Evolutionary conservation across 805 yeast genomes (phyloP).

Genomic region (Kuraishia capsulata): DNA sequence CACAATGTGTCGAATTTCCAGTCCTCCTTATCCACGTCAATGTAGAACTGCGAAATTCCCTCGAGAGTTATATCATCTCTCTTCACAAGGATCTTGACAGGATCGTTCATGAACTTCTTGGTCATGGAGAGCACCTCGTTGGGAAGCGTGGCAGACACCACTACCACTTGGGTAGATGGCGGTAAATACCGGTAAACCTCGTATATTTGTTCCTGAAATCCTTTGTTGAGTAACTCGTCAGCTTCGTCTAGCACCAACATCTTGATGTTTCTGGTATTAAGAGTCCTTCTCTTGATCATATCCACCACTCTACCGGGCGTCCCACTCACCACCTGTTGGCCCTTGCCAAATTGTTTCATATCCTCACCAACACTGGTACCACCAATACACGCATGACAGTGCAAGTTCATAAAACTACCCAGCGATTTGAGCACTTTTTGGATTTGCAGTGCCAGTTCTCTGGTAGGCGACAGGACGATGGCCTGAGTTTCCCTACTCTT

Average conservation of each 20-base stretch:
- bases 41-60: slow-evolving; percentile 89
- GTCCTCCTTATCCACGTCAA: slow-evolving; percentile 86
- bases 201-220: slow-evolving; percentile 93
- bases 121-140: slow-evolving; percentile 88
- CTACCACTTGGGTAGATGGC: slow-evolving; percentile 84
- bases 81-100: slow-evolving; percentile 89
- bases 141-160: slow-evolving; percentile 92
- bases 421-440: slow-evolving; percentile 86
- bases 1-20: slow-evolving; percentile 93
- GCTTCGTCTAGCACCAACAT: slow-evolving; percentile 98
- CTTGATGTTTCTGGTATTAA: slow-evolving; percentile 76
- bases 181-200: slow-evolving; percentile 88
- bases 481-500: slow-evolving; percentile 77
- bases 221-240: slow-evolving; percentile 89
- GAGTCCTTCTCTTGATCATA: slow-evolving; percentile 85
- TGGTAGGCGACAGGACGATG: slow-evolving; percentile 89
- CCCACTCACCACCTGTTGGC: slow-evolving; percentile 92
- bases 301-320: slow-evolving; percentile 98
- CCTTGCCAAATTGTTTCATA: slow-evolving; percentile 71
- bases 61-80: slow-evolving; percentile 93
- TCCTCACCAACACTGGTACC: slow-evolving; percentile 90
- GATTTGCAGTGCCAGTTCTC: slow-evolving; percentile 95
- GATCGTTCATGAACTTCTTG: slow-evolving; percentile 88
- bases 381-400: slow-evolving; percentile 96
- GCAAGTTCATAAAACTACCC: slow-evolving; percentile 83